Evolutionary conservation across 164 flowering plant species (phyloP).

Genomic region (Dillenia turbinata): DNA sequence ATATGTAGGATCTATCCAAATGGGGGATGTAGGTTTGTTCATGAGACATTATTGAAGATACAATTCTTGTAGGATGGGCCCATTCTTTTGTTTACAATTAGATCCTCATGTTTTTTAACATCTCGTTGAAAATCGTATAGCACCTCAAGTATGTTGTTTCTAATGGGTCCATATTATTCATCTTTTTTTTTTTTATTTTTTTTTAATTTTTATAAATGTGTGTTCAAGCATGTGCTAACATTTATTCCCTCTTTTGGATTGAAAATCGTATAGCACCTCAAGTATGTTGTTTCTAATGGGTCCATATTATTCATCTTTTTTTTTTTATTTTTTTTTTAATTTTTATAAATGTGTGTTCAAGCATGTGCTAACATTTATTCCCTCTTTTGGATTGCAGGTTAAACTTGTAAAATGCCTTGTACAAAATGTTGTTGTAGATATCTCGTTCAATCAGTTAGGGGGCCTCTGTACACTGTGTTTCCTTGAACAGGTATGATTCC

Average conservation of each 20-base stretch:
- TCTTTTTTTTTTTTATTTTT: neutral
- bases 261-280: neutral
- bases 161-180: neutral
- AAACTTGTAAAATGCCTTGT: slow-evolving; percentile 79
- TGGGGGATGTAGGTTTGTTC: too few species aligned
- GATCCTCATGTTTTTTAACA: too few species aligned
- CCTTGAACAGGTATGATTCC: slow-evolving; percentile 55
- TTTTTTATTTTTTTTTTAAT: slow-evolving; percentile 8
- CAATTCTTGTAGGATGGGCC: too few species aligned
- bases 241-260: neutral
- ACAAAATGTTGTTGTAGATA: slow-evolving; percentile 55
- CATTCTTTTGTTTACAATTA: too few species aligned
- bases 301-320: neutral
- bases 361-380: neutral
- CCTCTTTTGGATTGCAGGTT: slow-evolving; percentile 42
- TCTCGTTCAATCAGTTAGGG: slow-evolving; percentile 76
- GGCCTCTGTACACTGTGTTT: slow-evolving; percentile 73
- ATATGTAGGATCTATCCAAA: too few species aligned
- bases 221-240: neutral
- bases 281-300: neutral
- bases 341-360: neutral
- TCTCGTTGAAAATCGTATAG: too few species aligned
- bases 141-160: neutral
- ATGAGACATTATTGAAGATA: too few species aligned
- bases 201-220: neutral